Conservation (phyloP, 352 stramenopile species). For the Lagenidium giganteum region DNA sequence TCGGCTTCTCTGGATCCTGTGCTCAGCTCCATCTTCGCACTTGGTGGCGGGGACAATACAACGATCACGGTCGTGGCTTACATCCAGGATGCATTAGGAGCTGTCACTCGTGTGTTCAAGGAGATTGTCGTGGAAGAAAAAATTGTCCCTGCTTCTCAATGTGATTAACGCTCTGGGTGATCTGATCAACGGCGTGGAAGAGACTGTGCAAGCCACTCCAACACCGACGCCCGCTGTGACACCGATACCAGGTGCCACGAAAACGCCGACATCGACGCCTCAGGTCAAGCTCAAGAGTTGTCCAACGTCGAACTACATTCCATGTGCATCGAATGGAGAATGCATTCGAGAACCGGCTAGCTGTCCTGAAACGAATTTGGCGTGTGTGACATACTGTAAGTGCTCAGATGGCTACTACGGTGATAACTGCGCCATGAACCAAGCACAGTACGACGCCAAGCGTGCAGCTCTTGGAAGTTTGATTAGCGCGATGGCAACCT, state of each 20-base stretch:
- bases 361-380: constrained; percentile 42
- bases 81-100: constrained; percentile 47
- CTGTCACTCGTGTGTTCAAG: constrained; percentile 33
- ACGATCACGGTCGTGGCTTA: constrained; percentile 65
- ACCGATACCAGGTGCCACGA: constrained; percentile 13
- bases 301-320: constrained; percentile 27
- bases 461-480: constrained; percentile 39
- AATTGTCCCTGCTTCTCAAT: constrained; percentile 43
- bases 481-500: constrained; percentile 51
- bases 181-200: constrained; percentile 48
- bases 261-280: constrained; percentile 7
- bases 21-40: constrained; percentile 41
- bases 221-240: constrained; percentile 18
- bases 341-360: constrained; percentile 35
- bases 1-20: constrained; percentile 45
- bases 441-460: constrained; percentile 47
- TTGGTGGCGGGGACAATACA: constrained; percentile 50
- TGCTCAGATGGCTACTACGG: constrained; percentile 47
- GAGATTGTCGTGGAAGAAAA: constrained; percentile 49
- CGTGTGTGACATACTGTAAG: constrained; percentile 43
- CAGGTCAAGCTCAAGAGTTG: constrained; percentile 41
- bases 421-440: constrained; percentile 50
- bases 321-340: constrained; percentile 39
- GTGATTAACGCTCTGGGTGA: constrained; percentile 59
- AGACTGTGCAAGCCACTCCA: constrained; percentile 10